A percentile compares a stretch with the other conserved stretches of the same genome.
Conservation (phyloP, 2,329 filamentous ascomycete species). For the Aspergillus fijiensis region DNA sequence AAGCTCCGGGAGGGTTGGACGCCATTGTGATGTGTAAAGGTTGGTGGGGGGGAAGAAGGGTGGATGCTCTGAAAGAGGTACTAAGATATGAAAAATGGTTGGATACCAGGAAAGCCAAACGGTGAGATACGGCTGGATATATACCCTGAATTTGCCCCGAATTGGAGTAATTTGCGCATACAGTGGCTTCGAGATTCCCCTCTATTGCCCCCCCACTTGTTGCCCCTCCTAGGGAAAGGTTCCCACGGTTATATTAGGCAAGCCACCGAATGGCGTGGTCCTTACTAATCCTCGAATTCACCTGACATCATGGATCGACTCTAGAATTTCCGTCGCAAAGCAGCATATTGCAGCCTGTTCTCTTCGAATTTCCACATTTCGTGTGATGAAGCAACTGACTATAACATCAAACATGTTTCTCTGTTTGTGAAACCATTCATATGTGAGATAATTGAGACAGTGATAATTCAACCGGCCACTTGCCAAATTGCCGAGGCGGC, state of each 20-base stretch:
- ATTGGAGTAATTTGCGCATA: neutral
- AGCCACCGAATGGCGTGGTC: neutral
- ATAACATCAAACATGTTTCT: neutral
- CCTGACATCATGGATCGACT: neutral
- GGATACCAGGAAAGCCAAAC: neutral
- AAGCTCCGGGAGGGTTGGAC: constrained; percentile 51
- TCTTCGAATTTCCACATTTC: no score
- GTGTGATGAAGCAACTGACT: neutral
- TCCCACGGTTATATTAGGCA: neutral
- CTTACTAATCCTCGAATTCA: neutral
- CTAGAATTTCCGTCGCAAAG: neutral
- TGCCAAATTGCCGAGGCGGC: neutral
- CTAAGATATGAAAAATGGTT: neutral
- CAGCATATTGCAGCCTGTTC: no score
- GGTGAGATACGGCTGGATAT: neutral
- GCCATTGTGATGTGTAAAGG: constrained; percentile 42
- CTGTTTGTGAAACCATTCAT: neutral
- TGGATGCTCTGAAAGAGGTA: neutral
- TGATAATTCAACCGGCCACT: neutral
- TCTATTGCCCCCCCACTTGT: neutral
- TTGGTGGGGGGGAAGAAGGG: neutral
- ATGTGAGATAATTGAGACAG: neutral
- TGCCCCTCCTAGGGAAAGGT: neutral
- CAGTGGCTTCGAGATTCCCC: neutral
- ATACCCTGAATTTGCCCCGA: neutral